A percentile compares a stretch with the other conserved stretches of the same genome.
These are phyloP conservation scores for Euphorbia tirucalli DNA, from an alignment of 345 rosid genomes.

Conservation along the genomic window DNA sequence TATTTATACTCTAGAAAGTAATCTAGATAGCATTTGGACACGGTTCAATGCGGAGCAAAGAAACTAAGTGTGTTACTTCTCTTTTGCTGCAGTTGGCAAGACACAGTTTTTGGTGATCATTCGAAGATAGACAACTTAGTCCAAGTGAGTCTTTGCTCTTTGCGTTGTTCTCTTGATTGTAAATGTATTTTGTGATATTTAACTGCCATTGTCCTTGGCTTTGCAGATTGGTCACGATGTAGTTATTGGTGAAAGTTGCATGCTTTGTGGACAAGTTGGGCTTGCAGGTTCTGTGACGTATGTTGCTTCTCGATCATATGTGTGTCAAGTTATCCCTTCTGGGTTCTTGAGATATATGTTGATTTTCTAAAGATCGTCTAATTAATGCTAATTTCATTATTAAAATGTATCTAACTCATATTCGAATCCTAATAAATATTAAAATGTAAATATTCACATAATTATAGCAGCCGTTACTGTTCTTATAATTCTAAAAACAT, in stretches of 20 bases:
- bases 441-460: too few species aligned
- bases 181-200: constrained; percentile 2
- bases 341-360: too few species aligned
- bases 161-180: constrained; percentile 9
- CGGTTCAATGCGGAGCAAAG: constrained; percentile 2
- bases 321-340: too few species aligned
- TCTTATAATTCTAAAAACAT: too few species aligned
- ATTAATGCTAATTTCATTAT: neutral
- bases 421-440: too few species aligned
- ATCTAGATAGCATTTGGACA: too few species aligned
- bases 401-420: too few species aligned
- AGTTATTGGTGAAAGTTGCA: constrained; percentile 63
- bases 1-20: too few species aligned
- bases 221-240: constrained; percentile 81
- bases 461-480: too few species aligned
- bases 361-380: neutral
- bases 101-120: constrained; percentile 65
- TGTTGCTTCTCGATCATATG: constrained; percentile 16
- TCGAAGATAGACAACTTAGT: constrained; percentile 85
- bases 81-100: constrained; percentile 75
- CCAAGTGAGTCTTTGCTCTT: constrained; percentile 44
- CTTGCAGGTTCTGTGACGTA: constrained; percentile 87
- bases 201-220: constrained; percentile 9
- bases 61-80: constrained; percentile 4
- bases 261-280: constrained; percentile 88